phyloP scores from a whole-genome alignment of 805 yeast genomes.

The Hanseniaspora occidentalis region DNA sequence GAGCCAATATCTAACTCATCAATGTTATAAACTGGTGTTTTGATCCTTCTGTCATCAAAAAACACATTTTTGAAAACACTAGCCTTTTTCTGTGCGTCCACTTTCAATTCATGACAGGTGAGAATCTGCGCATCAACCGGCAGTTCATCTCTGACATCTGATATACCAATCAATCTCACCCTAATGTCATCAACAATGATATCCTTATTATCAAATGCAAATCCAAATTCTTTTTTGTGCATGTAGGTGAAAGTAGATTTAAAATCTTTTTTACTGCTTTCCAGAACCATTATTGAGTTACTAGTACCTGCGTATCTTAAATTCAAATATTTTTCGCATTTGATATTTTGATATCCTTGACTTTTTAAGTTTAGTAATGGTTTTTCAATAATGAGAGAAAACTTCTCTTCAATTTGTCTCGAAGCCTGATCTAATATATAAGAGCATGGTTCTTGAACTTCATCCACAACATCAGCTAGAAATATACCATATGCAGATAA shows the following conservation, averaged over 20 bases:
- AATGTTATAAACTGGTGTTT: constrained; percentile 44
- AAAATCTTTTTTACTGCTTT: constrained; percentile 14
- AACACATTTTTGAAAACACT: constrained; percentile 35
- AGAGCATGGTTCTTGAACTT: constrained; percentile 63
- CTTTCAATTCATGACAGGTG: constrained; percentile 19
- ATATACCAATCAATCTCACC: constrained; percentile 61
- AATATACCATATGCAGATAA: constrained; percentile 84
- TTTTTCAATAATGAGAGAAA: constrained; percentile 30
- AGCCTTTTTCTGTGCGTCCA: constrained; percentile 19
- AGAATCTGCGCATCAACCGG: constrained; percentile 42
- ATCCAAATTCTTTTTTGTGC: constrained; percentile 67
- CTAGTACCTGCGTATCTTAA: constrained; percentile 85
- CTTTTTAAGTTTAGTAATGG: constrained; percentile 29
- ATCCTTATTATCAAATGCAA: constrained; percentile 41
- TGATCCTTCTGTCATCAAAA: constrained; percentile 38
- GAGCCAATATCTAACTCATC: constrained; percentile 44
- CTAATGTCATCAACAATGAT: constrained; percentile 62
- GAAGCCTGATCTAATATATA: constrained; percentile 24
- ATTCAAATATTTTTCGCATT: constrained; percentile 59
- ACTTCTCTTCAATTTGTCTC: constrained; percentile 31
- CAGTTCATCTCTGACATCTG: constrained; percentile 29
- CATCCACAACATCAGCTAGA: constrained; percentile 74
- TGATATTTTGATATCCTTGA: constrained; percentile 42
- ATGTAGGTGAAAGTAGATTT: constrained; percentile 36
- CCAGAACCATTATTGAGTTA: constrained; percentile 62